Conservation (phyloP, 2,329 filamentous ascomycete species). For the Knufia petricola region DNA sequence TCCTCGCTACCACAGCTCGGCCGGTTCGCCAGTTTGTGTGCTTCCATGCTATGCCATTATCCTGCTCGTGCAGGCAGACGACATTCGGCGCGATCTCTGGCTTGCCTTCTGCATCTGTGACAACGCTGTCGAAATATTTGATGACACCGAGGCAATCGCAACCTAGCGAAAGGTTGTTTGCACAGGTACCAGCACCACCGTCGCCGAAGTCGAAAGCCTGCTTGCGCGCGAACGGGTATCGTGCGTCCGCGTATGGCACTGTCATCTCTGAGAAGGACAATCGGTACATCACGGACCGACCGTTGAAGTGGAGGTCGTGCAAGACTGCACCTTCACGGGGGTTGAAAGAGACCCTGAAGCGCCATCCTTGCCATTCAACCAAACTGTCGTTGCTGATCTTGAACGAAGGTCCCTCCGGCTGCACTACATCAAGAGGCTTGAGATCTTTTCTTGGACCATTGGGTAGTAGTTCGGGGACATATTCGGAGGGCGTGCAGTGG, state of each 20-base stretch:
- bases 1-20: conserved; percentile 51
- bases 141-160: conserved; percentile 62
- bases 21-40: conserved; percentile 60
- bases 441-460: conserved; percentile 41
- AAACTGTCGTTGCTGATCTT: conserved; percentile 39
- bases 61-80: conserved; percentile 60
- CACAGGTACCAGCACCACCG: conserved; percentile 54
- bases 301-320: conserved; percentile 60
- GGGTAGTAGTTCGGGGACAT: conserved; percentile 42
- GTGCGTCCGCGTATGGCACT: conserved; percentile 58
- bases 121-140: conserved; percentile 53
- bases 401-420: conserved; percentile 62
- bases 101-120: conserved; percentile 45
- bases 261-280: conserved; percentile 61
- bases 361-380: conserved; percentile 59
- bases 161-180: conserved; percentile 58
- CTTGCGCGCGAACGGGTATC: conserved; percentile 58
- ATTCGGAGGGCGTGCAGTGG: conserved; percentile 45
- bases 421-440: conserved; percentile 63
- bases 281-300: conserved; percentile 56
- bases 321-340: conserved; percentile 60
- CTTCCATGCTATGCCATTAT: conserved; percentile 61
- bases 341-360: conserved; percentile 57
- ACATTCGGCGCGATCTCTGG: conserved; percentile 47
- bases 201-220: conserved; percentile 66